Evolutionary conservation across 805 yeast genomes (phyloP), one percentile per base, ranked within the genome.

Genomic region (Candida xiaguanensis): DNA sequence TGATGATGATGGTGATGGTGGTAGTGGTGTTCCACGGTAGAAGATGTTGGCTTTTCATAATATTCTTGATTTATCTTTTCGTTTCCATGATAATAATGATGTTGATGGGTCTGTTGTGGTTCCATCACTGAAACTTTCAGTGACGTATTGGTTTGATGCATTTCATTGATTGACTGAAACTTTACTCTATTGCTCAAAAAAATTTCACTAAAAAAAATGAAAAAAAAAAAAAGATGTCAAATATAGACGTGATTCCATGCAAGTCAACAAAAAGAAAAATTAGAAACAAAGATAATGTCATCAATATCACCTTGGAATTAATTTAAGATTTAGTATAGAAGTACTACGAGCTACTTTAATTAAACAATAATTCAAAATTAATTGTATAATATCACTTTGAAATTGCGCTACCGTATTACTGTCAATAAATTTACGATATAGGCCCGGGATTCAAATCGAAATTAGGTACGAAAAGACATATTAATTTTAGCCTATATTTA

Each of bases 1-100:
- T 37, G 31, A n/a, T 24, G 31, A 28, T 30, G 40, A 37, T 31
- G 34, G 22, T 38, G 34, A 17, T 38, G 36, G 19, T 36, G 33
- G n/a, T 28, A 30, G 12, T 25, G 31, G 19, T 36, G 24, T 14
- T 36, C 32, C 17, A 29, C 32, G 14, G 29, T 26, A 6, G 29
- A n/a, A n/a, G 29, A 26, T 6, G 29, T 11, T 26, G 14, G 29
- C 9, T 26, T 26, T 6, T 26, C 29, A 26, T 26, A 26, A n/a
- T 26, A 26, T 26, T 26, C 29, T n/a, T 26, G n/a, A 26, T 26
- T 26, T 12, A 26, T 13, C 29, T 26, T 26, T 11, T 13, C 29
- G 29, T 26, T 26, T 6, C 15, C n/a, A 13, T 26, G 29, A 26
- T 26, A 26, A 13, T 26, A 26, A n/a, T 26, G 29, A n/a, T 26